Conservation (phyloP, 2,329 filamentous ascomycete species). For the Coniochaeta prunicola region DNA sequence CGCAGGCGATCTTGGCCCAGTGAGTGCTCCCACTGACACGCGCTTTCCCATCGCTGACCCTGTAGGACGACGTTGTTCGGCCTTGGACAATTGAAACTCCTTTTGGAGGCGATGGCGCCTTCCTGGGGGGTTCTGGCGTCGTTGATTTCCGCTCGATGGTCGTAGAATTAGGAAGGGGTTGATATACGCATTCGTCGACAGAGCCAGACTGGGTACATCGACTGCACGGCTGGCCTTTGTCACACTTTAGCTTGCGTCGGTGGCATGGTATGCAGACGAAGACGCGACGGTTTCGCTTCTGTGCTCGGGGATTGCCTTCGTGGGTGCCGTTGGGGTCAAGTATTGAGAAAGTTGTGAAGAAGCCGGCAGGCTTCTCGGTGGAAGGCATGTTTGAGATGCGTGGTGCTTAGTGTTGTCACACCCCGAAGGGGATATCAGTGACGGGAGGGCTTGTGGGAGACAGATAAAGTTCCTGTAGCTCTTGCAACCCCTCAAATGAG, state of each 20-base stretch:
- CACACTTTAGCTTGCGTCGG: slow-evolving; percentile 18
- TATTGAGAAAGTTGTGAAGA: slow-evolving; percentile 20
- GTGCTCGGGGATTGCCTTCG: slow-evolving; percentile 10
- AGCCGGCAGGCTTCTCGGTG: slow-evolving; percentile 13
- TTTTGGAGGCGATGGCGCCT: background rate
- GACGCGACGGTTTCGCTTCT: slow-evolving; percentile 19
- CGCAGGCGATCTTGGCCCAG: slow-evolving; percentile 10
- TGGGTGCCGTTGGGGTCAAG: slow-evolving; percentile 14
- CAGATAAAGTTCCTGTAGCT: background rate
- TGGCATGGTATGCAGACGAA: slow-evolving; percentile 22
- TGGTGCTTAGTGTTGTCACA: background rate
- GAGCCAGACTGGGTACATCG: slow-evolving; percentile 15
- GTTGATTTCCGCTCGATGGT: background rate
- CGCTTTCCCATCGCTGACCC: slow-evolving; percentile 5
- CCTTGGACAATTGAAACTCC: background rate
- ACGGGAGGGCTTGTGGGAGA: background rate
- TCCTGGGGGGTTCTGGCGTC: background rate
- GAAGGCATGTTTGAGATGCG: background rate
- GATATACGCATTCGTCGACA: slow-evolving; percentile 17
- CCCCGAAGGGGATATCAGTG: background rate
- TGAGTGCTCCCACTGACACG: slow-evolving; percentile 8
- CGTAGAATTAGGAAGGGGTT: slow-evolving; percentile 8
- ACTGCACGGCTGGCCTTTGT: slow-evolving; percentile 18
- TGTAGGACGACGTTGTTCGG: slow-evolving; percentile 3
- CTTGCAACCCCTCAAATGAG: background rate